Base-by-base conservation (phyloP, 202 grass and related monocot genomes). In the Miscanthus sacchariflorus region DNA sequence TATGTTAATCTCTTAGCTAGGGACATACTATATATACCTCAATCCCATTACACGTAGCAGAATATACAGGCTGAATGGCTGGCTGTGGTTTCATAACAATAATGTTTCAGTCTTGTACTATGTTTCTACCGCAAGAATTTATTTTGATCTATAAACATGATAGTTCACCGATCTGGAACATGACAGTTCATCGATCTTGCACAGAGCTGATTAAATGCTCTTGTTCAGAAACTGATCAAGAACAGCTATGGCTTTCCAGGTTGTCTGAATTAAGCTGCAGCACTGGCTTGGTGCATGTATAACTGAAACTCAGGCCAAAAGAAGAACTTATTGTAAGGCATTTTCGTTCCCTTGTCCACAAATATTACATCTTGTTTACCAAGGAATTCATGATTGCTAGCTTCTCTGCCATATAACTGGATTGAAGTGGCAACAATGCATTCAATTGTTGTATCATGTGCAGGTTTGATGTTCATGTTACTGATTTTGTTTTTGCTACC, bases 321-420 rank as follows among this genome's bases (percentile, higher is more conserved):
- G 19, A 61, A n/a, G 21, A 4, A 61, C 2, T 63, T 24, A 63
- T 4, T 63, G 59, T 24, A 63, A 24, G 7, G 9, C 84, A 80
- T 7, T 76, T 76, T 71, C 74, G 17, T 40, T 80, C 81, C 66
- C 25, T 49, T 68, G 23, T 30, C 68, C 15, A 12, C 9, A 74
- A 81, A 59, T 4, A 74, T 79, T 59, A 68, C 36, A 49, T 69
- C 85, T 59, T 79, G n/a, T 87, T 84, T 87, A 28, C 6, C 3
- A 42, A 74, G 65, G 74, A 68, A 54, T 33, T 91, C 78, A 72
- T 52, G 42, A 72, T 43, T 73, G 69, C 18, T 15, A 30, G 17
- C 67, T 46, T 89, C 76, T 64, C 9, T 1, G 46, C n/a, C 48
- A 49, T 25, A 76, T 58, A 50, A 14, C 30, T 76, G n/a, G 81